Conservation (phyloP, 345 rosid species). For the Combretum micranthum region DNA sequence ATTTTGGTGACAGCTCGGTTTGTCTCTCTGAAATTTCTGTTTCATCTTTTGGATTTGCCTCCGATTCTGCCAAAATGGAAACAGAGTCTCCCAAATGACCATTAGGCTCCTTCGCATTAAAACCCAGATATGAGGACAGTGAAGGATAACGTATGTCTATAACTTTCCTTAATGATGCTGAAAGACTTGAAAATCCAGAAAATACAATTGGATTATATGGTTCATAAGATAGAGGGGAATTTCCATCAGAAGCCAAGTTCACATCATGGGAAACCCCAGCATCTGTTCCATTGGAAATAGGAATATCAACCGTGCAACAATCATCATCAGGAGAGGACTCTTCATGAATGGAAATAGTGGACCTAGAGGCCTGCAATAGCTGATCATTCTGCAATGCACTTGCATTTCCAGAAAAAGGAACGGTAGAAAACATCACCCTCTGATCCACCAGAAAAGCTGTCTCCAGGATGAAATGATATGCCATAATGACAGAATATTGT, state of each 20-base stretch:
- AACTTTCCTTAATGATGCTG: conserved; percentile 68
- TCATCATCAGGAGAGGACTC: conserved; percentile 22
- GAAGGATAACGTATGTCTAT: conserved; percentile 36
- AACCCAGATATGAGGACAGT: conserved; percentile 55
- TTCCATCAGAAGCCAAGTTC: conserved; percentile 24
- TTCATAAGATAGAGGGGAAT: conserved; percentile 42
- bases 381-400: conserved; percentile 14
- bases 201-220: conserved; percentile 73
- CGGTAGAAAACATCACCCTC: conserved; percentile 71
- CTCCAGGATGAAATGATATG: conserved; percentile 88
- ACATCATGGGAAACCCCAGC: conserved; percentile 20
- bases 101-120: conserved; percentile 24
- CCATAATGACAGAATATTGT: conserved; percentile 57
- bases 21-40: conserved; percentile 29
- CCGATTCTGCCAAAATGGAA: conserved; percentile 31
- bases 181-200: conserved; percentile 69
- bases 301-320: conserved; percentile 25
- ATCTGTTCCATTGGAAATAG: conserved; percentile 37
- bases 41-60: conserved; percentile 19
- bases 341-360: conserved; percentile 13
- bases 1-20: conserved; percentile 22
- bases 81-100: conserved; percentile 25
- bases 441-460: conserved; percentile 80
- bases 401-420: conserved; percentile 30
- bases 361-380: conserved; percentile 21